Base-by-base conservation (phyloP, 176 grass and related monocot genomes). In the Tuctoria greenei region DNA sequence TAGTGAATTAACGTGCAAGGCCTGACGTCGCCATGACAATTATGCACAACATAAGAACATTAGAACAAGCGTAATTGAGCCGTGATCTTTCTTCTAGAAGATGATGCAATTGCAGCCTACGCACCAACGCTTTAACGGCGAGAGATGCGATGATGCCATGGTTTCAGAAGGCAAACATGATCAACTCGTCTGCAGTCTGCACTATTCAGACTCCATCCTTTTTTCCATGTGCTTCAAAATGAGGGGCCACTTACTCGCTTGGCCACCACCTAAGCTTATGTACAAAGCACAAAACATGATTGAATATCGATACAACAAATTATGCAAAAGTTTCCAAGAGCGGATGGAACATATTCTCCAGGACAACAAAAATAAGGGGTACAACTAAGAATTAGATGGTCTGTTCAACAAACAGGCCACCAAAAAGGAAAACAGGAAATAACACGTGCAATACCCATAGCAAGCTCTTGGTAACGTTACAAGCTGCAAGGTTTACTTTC, bases 191-290 rank as follows among this genome's bases (percentile, higher is more conserved):
- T 64, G 35, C 43, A 11, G 4, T 41, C 28, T 69, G 35, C 43
- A 16, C 67, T 18, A 55, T 10, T 15, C 15, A 36, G 23, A 15
- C 24, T 23, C 42, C 4, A 73, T 44, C 5, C 9, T 8, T 35
- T 28, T 78, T 26, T 20, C 15, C n/a, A 69, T 51, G 34, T 63
- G 65, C 41, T 36, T 85, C 14, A 40, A 60, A 68, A 80, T 38
- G 69, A 58, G 52, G 67, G 28, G 28, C 18, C 23, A 26, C 60
- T 79, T 62, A 10, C 42, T 50, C 26, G 8, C 42, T 76, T 67
- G 65, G 16, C 40, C 54, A 23, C 68, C 7, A 31, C 21, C 56
- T 27, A 13, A 50, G 57, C 34, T 65, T 43, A 18, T 40, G 57
- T 50, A 61, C 6, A 5, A 56, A 66, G 80, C 24, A 26, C 27